Base-by-base conservation (phyloP, 345 rosid genomes). In the Eucalyptus dawsonii region DNA sequence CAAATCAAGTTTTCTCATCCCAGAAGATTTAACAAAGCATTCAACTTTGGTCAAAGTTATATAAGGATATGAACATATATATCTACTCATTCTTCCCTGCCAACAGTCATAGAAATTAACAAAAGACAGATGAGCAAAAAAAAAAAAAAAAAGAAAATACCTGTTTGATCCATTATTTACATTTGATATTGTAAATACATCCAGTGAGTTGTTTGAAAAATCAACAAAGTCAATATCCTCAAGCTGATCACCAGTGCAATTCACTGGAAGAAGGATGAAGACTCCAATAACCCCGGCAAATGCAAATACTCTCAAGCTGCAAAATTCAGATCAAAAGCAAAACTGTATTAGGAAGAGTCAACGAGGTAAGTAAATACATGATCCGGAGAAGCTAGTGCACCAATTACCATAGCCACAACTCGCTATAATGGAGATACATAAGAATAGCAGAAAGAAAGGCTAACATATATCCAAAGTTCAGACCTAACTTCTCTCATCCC, bases 231-330 rank as follows among this genome's bases (percentile, higher is more conserved):
- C 95, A 83, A 97, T 91, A 91, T 92, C 91, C 4, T 87, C 72
- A 87, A 97, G 94, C 90, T 93, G 94, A 92, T 93, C 95, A 53
- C 99, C 99, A 4, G 90, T 89, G 94, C 95, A 93, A 91, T 97
- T 95, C 72, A 97, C 95, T 89, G 99, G 99, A 91, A 97, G 97
- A 93, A 97, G 94, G 93, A 96, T 93, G 93, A 96, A 94, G 91
- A 95, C 87, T 88, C 99, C 99, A 87, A 97, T 94, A 90, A 97
- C 88, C 88, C 97, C 99, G 88, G 98, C 97, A 72, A 97, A 94
- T 91, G 95, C 88, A 93, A 97, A 97, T 88, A 97, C 95, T 92
- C 93, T 96, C 94, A 97, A 94, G 93, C 99, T 97, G 96, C 94
- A 96, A 86, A 89, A 37, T 88, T 88, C 88, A 90, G 91, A 87